Evolutionary conservation across 345 rosid genomes (phyloP), one percentile per base, ranked within the genome.

Genomic region (Barbarea vulgaris): DNA sequence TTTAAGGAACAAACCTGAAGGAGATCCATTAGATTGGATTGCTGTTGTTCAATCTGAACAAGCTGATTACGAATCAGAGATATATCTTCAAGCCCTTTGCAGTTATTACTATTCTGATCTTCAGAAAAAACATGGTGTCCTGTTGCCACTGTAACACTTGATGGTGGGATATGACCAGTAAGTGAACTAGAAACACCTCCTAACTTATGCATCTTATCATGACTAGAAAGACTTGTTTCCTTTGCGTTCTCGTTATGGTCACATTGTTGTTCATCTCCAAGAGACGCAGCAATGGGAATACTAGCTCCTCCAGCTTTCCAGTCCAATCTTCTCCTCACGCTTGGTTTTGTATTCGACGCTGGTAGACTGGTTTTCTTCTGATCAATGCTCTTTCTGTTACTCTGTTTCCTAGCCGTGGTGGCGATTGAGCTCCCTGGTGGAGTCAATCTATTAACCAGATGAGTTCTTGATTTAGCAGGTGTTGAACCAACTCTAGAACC

Each of bases 21-120:
- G n/a, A 94, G 89, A 81, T 91, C 96, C 66, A 91, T 79, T 11
- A 94, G 84, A 81, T 83, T 87, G 14, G 97, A 87, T 82, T 94
- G 97, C 78, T 91, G 97, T 81, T 90, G 88, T 84, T 91, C 97
- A 60, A 91, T 91, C 87, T 94, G 95, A 79, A 86, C 84, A 37
- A 94, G 93, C 84, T 94, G 97, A 77, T 57, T 83, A 64, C 95
- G 95, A 67, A 94, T 91, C 67, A 71, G 74, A 61, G 97, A 80
- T 25, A 91, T 84, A 50, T 94, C 96, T 65, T 94, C 97, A 48
- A 69, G 28, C 41, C 89, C 96, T 68, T 88, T 88, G 75, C 85
- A 91, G 79, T 87, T 88, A 47, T 6, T 85, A 67, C 33, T 77
- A 33, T 87, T 85, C 54, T 75, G 84, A 77, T 88, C 85, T 80